phyloP scores from a whole-genome alignment of 345 rosid species.

The Gossypium ekmanianum region DNA sequence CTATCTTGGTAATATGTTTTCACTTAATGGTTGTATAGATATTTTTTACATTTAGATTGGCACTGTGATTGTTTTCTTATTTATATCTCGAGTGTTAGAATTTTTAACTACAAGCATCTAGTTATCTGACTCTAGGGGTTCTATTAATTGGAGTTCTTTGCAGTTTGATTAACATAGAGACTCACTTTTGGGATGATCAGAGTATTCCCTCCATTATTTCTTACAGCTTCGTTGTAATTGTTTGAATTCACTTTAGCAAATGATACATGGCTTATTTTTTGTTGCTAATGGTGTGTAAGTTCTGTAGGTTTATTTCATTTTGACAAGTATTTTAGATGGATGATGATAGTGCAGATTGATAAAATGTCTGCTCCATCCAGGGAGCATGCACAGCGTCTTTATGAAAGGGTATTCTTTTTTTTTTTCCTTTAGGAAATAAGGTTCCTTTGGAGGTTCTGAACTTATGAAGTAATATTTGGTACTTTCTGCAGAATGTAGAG shows the following conservation, averaged over 20 bases:
- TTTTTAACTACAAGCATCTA: neutral
- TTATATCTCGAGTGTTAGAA: neutral
- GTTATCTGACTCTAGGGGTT: neutral
- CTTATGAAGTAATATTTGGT: neutral
- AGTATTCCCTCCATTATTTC: neutral
- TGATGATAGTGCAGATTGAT: constrained; percentile 79
- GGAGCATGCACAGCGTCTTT: constrained; percentile 76
- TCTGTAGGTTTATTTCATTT: constrained; percentile 33
- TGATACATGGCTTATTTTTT: neutral
- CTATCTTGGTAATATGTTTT: neutral
- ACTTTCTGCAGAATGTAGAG: constrained; percentile 56
- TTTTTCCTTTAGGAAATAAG: neutral
- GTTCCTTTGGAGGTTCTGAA: neutral
- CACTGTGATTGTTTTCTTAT: neutral
- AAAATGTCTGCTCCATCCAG: constrained; percentile 67
- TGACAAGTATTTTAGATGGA: constrained; percentile 47
- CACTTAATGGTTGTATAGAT: neutral
- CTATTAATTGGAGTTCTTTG: neutral
- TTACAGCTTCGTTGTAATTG: neutral
- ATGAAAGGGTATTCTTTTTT: constrained; percentile 57
- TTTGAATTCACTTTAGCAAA: neutral
- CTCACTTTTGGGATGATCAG: neutral
- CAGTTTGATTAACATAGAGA: neutral
- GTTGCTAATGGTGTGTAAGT: constrained; percentile 13
- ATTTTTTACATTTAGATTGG: neutral